These are phyloP conservation scores for Vanderwaltozyma polyspora DNA, from an alignment of 805 yeast genomes.

Conservation along the genomic window DNA sequence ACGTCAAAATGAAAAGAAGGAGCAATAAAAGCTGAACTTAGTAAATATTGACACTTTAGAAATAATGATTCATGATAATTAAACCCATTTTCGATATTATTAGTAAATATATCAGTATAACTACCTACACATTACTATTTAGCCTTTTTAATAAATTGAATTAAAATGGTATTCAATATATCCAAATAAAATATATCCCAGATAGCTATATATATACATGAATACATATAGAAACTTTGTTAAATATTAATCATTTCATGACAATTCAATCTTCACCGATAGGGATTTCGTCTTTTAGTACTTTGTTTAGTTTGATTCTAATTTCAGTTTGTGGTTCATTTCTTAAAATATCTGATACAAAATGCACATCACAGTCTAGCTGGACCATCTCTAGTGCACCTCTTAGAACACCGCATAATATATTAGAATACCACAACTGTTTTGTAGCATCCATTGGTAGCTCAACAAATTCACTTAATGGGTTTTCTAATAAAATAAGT, in stretches of 20 bases:
- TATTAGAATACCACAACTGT: conserved; percentile 87
- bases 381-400: conserved; percentile 96
- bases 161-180: too few species aligned
- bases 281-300: conserved; percentile 88
- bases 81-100: too few species aligned
- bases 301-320: conserved; percentile 54
- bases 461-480: conserved; percentile 90
- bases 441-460: conserved; percentile 68
- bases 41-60: too few species aligned
- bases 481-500: conserved; percentile 69
- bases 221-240: too few species aligned
- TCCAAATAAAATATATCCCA: too few species aligned
- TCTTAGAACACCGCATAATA: conserved; percentile 77
- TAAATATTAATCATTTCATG: neutral
- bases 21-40: too few species aligned
- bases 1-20: conserved; percentile 8
- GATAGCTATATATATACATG: too few species aligned
- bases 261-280: conserved; percentile 73
- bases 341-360: conserved; percentile 67
- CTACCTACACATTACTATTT: too few species aligned
- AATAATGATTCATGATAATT: too few species aligned
- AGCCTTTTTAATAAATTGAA: too few species aligned
- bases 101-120: too few species aligned
- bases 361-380: conserved; percentile 72
- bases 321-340: conserved; percentile 80